These are phyloP conservation scores for Nemania abortiva DNA, from an alignment of 2,329 filamentous ascomycete species.

Conservation along the genomic window DNA sequence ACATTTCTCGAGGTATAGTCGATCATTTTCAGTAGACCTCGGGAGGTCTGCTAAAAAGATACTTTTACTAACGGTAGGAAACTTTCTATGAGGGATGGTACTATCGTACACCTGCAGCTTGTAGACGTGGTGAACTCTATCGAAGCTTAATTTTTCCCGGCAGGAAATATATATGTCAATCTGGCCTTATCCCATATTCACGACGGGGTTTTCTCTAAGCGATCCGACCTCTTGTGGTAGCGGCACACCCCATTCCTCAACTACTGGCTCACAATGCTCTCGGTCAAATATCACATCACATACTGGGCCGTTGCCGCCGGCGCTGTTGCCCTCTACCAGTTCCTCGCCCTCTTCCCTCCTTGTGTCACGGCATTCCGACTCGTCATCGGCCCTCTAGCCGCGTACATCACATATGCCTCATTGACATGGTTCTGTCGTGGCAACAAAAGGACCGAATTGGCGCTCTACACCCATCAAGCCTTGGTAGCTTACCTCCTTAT, in stretches of 20 bases:
- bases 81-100: background rate
- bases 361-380: constrained; percentile 16
- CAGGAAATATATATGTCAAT: constrained; percentile 7
- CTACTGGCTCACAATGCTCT: constrained; percentile 14
- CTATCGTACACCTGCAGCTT: background rate
- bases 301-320: constrained; percentile 9
- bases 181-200: constrained; percentile 1
- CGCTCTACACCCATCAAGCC: constrained; percentile 9
- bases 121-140: constrained; percentile 13
- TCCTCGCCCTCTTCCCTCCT: constrained; percentile 3
- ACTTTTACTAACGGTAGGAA: background rate
- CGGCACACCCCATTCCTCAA: background rate
- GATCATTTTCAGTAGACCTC: background rate
- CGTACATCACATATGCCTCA: constrained; percentile 18
- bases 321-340: constrained; percentile 10
- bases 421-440: constrained; percentile 11
- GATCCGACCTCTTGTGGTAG: constrained; percentile 2
- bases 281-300: constrained; percentile 21
- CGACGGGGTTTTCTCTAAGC: constrained; percentile 1
- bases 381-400: constrained; percentile 13
- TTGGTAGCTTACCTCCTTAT: constrained; percentile 16
- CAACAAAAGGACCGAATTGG: constrained; percentile 10
- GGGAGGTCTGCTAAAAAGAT: background rate
- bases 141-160: background rate
- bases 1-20: background rate